Conservation (phyloP, 352 stramenopile genomes). For the Pythium brachiatum region DNA sequence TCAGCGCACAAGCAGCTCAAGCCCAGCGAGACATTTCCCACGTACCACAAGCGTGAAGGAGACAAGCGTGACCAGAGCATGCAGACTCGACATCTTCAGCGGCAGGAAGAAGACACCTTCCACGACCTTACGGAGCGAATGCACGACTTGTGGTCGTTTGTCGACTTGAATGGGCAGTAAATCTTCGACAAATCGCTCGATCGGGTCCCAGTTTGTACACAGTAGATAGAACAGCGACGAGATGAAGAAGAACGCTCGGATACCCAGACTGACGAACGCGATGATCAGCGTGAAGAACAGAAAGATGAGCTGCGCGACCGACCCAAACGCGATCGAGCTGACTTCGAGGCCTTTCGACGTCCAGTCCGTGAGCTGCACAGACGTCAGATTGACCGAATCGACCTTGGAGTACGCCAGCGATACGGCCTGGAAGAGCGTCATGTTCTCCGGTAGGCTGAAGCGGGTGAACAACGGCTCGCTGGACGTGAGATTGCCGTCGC, state of each 20-base stretch:
- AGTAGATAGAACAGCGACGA: slow-evolving; percentile 86
- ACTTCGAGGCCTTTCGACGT: slow-evolving; percentile 83
- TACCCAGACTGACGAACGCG: slow-evolving; percentile 83
- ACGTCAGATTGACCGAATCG: slow-evolving; percentile 84
- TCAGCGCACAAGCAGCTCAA: not conserved
- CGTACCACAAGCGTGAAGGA: slow-evolving; percentile 82
- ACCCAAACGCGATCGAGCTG: slow-evolving; percentile 78
- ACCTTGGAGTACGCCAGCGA: slow-evolving; percentile 79
- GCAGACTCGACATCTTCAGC: slow-evolving; percentile 87
- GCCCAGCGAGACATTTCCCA: too few relatives aligned
- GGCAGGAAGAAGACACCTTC: slow-evolving; percentile 87
- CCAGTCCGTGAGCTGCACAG: slow-evolving; percentile 82
- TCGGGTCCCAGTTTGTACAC: slow-evolving; percentile 84
- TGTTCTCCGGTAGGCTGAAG: slow-evolving; percentile 71
- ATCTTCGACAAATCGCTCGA: slow-evolving; percentile 81
- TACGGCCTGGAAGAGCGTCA: slow-evolving; percentile 76
- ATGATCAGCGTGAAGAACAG: slow-evolving; percentile 75
- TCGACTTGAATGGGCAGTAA: slow-evolving; percentile 70
- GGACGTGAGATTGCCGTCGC: slow-evolving; percentile 50
- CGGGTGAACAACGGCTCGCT: slow-evolving; percentile 47
- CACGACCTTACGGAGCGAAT: slow-evolving; percentile 75
- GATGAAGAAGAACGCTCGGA: slow-evolving; percentile 87
- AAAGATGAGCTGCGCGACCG: slow-evolving; percentile 77
- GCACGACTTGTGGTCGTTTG: slow-evolving; percentile 67
- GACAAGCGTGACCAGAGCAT: slow-evolving; percentile 86